Base-by-base conservation (phyloP, 1,284 basidiomycete species). In the Cutaneotrichosporon sp. region DNA sequence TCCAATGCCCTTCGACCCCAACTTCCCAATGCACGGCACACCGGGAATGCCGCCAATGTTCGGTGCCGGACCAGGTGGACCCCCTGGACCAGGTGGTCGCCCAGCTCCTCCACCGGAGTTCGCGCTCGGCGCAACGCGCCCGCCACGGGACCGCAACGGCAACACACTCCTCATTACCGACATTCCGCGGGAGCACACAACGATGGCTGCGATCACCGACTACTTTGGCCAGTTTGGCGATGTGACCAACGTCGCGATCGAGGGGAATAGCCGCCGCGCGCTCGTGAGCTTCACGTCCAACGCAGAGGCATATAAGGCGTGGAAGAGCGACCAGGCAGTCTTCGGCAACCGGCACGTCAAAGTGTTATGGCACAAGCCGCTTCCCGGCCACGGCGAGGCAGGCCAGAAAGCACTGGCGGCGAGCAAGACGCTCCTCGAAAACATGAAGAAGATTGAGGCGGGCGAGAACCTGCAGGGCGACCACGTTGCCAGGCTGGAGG, bases 271-370 rank as follows among this genome's bases (percentile, higher is more conserved):
- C 34, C 87, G 89, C 65, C 71, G 77, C 26, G 92, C 93, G 1
- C 76, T 96, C 38, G 87, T 97, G 61, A 89, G 85, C 61, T 97
- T 94, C 72, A 80, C 84, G 17, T 82, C 80, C n/a, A 90, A 92
- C 64, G 81, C 81, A 20, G 87, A 93, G 67, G 93, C 93, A 1
- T 84, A 86, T 64, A 80, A 82, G 20, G 93, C 93, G 0, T 92
- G 93, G 87, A 88, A 87, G 70, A 85, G 84, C 24, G 89, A 94
- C 68, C 90, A 94, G 56, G 90, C 91, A 16, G 86, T 97, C 24
- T 96, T 97, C 67, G 85, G 84, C 16, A 93, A 92, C 64, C 83
- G 93, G 35, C 97, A 97, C 69, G 91, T 97, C 62, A 96, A 94
- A 72, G 80, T 93, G 35, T 87, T 91, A 63, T 93, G 90, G 90